Evolutionary conservation across 805 yeast species (phyloP).

Genomic region (Metschnikowia gelsemii): DNA sequence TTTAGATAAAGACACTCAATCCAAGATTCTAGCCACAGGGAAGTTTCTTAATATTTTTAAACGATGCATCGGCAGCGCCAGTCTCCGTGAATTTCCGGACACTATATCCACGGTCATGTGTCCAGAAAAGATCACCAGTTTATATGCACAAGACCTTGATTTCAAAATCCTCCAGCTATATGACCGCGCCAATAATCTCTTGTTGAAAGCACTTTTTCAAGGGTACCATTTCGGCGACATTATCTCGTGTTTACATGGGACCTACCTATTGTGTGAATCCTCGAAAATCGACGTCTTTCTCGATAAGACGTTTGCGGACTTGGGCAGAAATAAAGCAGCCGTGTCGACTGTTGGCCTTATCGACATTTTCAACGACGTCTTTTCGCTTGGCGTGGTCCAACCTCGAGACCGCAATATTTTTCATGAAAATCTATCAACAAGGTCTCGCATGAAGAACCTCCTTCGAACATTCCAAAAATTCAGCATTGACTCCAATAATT

Average conservation of each 20-base stretch:
- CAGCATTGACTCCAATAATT: slow-evolving; percentile 45
- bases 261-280: slow-evolving; percentile 56
- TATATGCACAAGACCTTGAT: slow-evolving; percentile 47
- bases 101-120: slow-evolving; percentile 13
- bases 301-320: slow-evolving; percentile 49
- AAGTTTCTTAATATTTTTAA: slow-evolving; percentile 74
- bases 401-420: neutral
- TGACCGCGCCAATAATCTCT: slow-evolving; percentile 59
- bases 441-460: slow-evolving; percentile 1
- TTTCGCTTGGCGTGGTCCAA: slow-evolving; percentile 3
- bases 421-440: neutral
- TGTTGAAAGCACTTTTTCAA: slow-evolving; percentile 55
- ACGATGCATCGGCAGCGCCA: slow-evolving; percentile 53
- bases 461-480: slow-evolving; percentile 25
- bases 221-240: slow-evolving; percentile 57
- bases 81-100: slow-evolving; percentile 30
- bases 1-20: slow-evolving; percentile 49
- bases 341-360: slow-evolving; percentile 24
- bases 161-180: slow-evolving; percentile 61
- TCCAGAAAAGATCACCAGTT: slow-evolving; percentile 27
- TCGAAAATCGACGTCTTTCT: slow-evolving; percentile 54
- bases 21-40: slow-evolving; percentile 76
- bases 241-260: slow-evolving; percentile 50
- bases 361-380: slow-evolving; percentile 13
- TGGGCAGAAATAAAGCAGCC: slow-evolving; percentile 42